Evolutionary conservation across 257 asterid genomes (phyloP), one percentile per base, ranked within the genome.

Genomic region (Nyctanthes arbortristis): DNA sequence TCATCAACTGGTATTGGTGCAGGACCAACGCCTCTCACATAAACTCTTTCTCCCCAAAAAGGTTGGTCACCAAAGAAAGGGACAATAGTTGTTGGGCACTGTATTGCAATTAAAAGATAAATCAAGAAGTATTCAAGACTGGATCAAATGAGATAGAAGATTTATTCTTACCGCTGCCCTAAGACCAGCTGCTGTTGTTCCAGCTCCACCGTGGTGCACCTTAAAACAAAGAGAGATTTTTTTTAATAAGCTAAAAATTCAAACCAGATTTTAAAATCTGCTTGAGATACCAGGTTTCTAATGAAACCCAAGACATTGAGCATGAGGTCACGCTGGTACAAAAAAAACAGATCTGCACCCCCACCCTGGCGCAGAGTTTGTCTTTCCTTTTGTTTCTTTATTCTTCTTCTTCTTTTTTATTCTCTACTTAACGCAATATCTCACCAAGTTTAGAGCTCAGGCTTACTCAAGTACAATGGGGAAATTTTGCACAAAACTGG

Each of bases 151-250:
- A n/a, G 61, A 52, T 11, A 65, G 29, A 59, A 61, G 70, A 32
- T 27, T 24, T 18, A 32, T 16, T 25, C 67, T 65, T 88, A 93
- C 97, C 82, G 99, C 96, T 60, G 99, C 97, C 79, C 84, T 89
- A 70, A 93, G 97, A 80, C 99, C 97, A 72, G 97, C 96, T 61
- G 97, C 99, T 14, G 97, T 93, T 65, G 99, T 93, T 79, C 99
- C 96, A 20, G 96, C 97, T 70, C 97, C 99, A 25, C 97, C 99
- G 73, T 92, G 99, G 87, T 93, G 99, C 70, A 93, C 99, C 97
- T 91, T 88, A 70, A 74, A 77, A 49, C 61, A 66, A 76, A 37
- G 1, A 59, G 62, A 30, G 18, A 34, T 60, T 24, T 5, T 29
- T 65, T 29, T 56, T 60, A 35, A 73, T 2, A 34, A n/a, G 65